These are phyloP conservation scores for Ascoidea asiatica DNA, from an alignment of 805 yeast species.

Conservation along the genomic window DNA sequence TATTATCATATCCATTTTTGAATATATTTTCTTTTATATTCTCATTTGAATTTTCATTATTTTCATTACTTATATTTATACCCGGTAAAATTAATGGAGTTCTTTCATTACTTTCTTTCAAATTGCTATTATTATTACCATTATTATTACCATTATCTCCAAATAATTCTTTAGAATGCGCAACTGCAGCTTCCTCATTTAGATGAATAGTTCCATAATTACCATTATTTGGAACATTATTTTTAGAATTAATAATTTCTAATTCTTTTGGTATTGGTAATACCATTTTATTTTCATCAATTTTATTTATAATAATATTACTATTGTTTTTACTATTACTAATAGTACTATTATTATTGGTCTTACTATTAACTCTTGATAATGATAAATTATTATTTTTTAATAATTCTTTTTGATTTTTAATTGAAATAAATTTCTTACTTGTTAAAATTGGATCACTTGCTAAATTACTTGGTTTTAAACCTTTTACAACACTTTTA, in stretches of 20 bases:
- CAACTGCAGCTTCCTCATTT: not conserved
- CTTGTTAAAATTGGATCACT: constrained; percentile 55
- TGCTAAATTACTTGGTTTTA: constrained; percentile 40
- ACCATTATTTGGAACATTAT: not conserved
- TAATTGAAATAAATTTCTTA: constrained; percentile 55
- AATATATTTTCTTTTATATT: no score
- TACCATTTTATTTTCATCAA: not conserved
- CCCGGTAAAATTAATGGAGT: not conserved
- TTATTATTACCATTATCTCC: no score
- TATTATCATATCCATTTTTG: not conserved
- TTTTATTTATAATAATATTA: no score
- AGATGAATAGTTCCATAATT: not conserved
- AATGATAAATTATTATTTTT: not conserved
- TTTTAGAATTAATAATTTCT: no score
- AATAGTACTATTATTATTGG: no score
- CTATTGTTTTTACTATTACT: not conserved
- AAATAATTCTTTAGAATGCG: not conserved
- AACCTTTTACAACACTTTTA: no score
- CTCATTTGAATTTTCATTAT: not conserved
- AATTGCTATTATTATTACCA: not conserved
- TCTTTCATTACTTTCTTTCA: not conserved
- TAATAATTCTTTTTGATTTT: constrained; percentile 16
- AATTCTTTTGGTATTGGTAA: not conserved
- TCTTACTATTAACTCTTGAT: not conserved
- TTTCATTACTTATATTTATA: not conserved